Base-by-base conservation (phyloP, 2,329 filamentous ascomycete genomes). In the Monosporascus sp. region DNA sequence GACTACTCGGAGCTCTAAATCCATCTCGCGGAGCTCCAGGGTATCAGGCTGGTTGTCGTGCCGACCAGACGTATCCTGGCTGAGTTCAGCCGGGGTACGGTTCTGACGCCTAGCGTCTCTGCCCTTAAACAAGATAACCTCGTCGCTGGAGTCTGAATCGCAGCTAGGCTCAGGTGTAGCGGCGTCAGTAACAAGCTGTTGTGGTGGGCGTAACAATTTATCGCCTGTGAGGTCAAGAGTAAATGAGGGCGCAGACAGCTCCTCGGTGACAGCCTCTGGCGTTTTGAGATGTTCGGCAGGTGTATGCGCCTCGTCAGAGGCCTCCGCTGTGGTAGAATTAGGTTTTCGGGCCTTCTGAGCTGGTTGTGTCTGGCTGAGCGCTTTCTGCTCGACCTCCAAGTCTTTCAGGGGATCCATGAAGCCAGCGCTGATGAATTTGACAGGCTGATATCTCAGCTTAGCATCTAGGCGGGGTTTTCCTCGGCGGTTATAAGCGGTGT, bases 41-140 rank as follows among this genome's bases (percentile, higher is more conserved):
- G 59, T 52, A 38, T 61, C 31, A 14, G 26, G 37, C 11, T 46
- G 22, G n/a, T 43, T 46, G 20, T 43, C 15, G 17, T 54, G 40
- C 20, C 17, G 43, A 46, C 14, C 43, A 26, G 43, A 26, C n/a
- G 24, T 28, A 46, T 52, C 51, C 43, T 46, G 31, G n/a, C 24
- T 28, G 6, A 17, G 48, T 37, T 37, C 45, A n/a, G 45, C 48
- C 43, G 51, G 24, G 26, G 38, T 54, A 37, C 51, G 52, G 22
- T 61, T 63, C 11, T 54, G 61, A 47, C 51, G 52, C 63, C 66
- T 65, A 54, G 53, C 58, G 52, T 71, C 70, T 51, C 84, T 76
- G 40, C 84, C 84, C 54, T 75, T 79, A 65, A 89, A 90, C 0
- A 89, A 63, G 47, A 91, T 84, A 5, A 90, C 74, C 58, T 96